Percentiles rank a stretch among this genome's conserved stretches.
Evolutionary conservation across 306 rosid genomes (phyloP).

Genomic region (Glycine soja): DNA sequence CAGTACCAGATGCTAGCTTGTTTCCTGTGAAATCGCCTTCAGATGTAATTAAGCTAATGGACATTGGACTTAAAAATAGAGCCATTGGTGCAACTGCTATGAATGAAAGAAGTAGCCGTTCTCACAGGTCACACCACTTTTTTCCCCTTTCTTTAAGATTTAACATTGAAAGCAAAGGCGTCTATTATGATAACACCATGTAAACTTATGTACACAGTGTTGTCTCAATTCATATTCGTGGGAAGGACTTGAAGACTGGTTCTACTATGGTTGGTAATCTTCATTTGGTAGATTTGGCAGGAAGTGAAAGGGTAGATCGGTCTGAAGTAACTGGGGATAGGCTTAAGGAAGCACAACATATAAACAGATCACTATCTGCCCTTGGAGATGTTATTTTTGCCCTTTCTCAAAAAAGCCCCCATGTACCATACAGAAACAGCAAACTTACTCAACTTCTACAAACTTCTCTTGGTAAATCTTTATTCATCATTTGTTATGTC

Average conservation of each 20-base stretch:
- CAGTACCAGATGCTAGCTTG: constrained; percentile 63
- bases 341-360: constrained; percentile 94
- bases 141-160: background rate
- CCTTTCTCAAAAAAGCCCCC: constrained; percentile 81
- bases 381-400: constrained; percentile 97
- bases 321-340: constrained; percentile 93
- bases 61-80: constrained; percentile 57
- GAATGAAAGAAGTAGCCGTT: constrained; percentile 69
- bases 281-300: constrained; percentile 97
- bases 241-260: constrained; percentile 54
- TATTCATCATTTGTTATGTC: constrained; percentile 16
- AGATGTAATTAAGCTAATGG: constrained; percentile 58
- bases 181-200: constrained; percentile 20
- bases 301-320: constrained; percentile 96
- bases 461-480: constrained; percentile 75
- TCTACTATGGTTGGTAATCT: constrained; percentile 67
- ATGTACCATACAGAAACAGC: constrained; percentile 97
- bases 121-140: constrained; percentile 52
- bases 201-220: constrained; percentile 53
- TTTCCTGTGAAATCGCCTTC: constrained; percentile 53
- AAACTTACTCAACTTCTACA: constrained; percentile 99
- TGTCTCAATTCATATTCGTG: constrained; percentile 55
- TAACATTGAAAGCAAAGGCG: constrained; percentile 19
- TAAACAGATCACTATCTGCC: constrained; percentile 89
- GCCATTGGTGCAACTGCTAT: constrained; percentile 58